Conservation (phyloP, 257 asterid species). For the Solanum verrucosum region DNA sequence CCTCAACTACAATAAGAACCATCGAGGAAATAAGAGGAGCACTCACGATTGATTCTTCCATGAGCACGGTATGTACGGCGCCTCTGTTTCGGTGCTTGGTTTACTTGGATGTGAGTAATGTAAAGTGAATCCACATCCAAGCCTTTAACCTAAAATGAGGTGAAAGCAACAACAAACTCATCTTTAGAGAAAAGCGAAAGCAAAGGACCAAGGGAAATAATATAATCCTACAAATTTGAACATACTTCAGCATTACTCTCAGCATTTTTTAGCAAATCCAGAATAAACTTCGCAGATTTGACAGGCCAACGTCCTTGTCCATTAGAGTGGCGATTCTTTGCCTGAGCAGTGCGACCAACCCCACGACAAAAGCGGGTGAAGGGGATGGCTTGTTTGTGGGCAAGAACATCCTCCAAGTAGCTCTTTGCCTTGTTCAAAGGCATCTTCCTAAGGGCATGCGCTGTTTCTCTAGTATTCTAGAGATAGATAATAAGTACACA, state of each 20-base stretch:
- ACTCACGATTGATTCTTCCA: constrained; percentile 53
- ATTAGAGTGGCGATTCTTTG: constrained; percentile 77
- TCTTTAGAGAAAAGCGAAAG: not conserved
- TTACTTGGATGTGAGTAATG: constrained; percentile 86
- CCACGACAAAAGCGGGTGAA: constrained; percentile 35
- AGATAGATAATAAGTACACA: not conserved
- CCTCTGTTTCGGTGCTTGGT: constrained; percentile 85
- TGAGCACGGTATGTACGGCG: constrained; percentile 41
- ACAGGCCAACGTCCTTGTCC: constrained; percentile 97
- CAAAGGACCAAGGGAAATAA: not conserved
- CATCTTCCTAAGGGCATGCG: constrained; percentile 70
- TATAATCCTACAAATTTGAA: not conserved
- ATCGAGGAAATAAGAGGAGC: not conserved
- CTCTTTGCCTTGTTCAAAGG: constrained; percentile 77
- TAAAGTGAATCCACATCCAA: constrained; percentile 85
- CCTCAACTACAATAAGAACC: not conserved
- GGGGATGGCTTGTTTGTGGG: constrained; percentile 85
- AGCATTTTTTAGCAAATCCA: constrained; percentile 74
- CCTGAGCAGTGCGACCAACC: constrained; percentile 88
- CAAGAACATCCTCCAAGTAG: constrained; percentile 79
- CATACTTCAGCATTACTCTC: constrained; percentile 85
- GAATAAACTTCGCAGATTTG: constrained; percentile 60
- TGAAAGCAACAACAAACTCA: not conserved
- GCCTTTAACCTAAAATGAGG: constrained; percentile 55
- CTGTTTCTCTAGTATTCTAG: constrained; percentile 87